phyloP scores from a whole-genome alignment of 441 rosid genomes.

The Populus tomentosa region DNA sequence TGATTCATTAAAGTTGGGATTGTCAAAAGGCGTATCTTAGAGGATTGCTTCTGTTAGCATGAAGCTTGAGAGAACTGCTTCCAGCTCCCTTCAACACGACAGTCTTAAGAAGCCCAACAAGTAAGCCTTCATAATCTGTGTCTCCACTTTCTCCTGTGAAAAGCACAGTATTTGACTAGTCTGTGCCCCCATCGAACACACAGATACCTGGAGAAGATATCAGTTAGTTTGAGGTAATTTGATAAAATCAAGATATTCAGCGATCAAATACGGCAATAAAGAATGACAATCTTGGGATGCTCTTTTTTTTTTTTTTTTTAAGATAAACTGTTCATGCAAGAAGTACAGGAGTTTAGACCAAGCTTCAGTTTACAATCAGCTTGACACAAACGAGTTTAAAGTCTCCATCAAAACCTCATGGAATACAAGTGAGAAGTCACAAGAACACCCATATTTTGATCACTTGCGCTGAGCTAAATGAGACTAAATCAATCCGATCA shows the following conservation, averaged over 20 bases:
- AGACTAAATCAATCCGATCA: no score
- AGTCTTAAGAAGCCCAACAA: constrained; percentile 74
- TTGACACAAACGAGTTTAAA: background rate
- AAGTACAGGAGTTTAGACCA: background rate
- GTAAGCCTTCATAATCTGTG: constrained; percentile 71
- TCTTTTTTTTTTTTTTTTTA: no score
- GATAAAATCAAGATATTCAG: no score
- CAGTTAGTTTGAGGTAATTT: background rate
- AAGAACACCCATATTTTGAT: no score
- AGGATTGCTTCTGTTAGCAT: constrained; percentile 54
- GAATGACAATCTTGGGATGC: background rate
- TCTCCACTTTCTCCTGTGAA: constrained; percentile 76
- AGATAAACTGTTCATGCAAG: background rate
- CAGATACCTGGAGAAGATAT: constrained; percentile 48
- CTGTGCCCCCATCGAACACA: constrained; percentile 67
- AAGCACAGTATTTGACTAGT: constrained; percentile 51
- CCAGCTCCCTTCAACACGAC: constrained; percentile 64
- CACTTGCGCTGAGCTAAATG: no score
- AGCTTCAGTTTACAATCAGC: background rate
- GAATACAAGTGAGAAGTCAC: background rate
- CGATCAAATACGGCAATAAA: no score
- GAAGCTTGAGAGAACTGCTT: constrained; percentile 39
- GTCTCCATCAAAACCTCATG: background rate
- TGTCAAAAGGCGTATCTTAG: constrained; percentile 46
- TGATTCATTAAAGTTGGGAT: constrained; percentile 31